Percentiles rank a stretch among this genome's conserved stretches.
Conservation (phyloP, 2,329 filamentous ascomycete genomes). For the Cercospora janseana region DNA sequence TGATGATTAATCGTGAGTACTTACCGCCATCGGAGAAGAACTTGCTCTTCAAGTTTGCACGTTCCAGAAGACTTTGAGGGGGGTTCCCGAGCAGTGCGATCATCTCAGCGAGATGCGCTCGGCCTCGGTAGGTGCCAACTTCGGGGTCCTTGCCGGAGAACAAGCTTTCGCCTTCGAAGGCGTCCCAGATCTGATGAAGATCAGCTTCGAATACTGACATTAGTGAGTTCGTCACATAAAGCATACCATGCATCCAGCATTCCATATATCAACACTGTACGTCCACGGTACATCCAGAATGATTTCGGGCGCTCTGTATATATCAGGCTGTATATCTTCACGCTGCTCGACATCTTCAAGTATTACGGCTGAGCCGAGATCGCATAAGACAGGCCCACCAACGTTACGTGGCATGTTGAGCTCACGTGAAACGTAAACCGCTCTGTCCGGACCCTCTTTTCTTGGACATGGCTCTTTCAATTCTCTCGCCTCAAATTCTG, state of each 20-base stretch:
- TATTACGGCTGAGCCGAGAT: slow-evolving; percentile 7
- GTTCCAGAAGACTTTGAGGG: slow-evolving; percentile 18
- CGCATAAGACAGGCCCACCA: slow-evolving; percentile 17
- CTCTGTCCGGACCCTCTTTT: slow-evolving; percentile 8
- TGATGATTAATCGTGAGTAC: not conserved
- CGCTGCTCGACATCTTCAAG: slow-evolving; percentile 7
- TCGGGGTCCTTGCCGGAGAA: slow-evolving; percentile 33
- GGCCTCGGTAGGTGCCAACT: slow-evolving; percentile 2
- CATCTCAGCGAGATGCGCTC: slow-evolving; percentile 34
- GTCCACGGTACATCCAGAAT: slow-evolving; percentile 13
- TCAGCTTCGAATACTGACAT: too few species aligned
- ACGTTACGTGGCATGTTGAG: slow-evolving; percentile 18
- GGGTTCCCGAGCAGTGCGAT: slow-evolving; percentile 31
- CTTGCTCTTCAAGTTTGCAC: not conserved
- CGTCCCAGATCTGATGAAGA: slow-evolving; percentile 41
- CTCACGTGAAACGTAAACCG: slow-evolving; percentile 23
- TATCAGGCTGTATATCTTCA: slow-evolving; percentile 14
- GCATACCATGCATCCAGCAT: slow-evolving; percentile 12
- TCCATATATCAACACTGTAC: slow-evolving; percentile 17
- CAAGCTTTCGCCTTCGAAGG: slow-evolving; percentile 38
- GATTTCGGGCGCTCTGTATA: slow-evolving; percentile 17
- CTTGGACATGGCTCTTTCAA: not conserved
- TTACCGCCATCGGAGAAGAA: not conserved
- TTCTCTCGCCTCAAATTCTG: not conserved
- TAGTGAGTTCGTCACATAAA: too few species aligned